Evolutionary conservation across 345 rosid species (phyloP).

Genomic region (Bruguiera gymnorhiza): DNA sequence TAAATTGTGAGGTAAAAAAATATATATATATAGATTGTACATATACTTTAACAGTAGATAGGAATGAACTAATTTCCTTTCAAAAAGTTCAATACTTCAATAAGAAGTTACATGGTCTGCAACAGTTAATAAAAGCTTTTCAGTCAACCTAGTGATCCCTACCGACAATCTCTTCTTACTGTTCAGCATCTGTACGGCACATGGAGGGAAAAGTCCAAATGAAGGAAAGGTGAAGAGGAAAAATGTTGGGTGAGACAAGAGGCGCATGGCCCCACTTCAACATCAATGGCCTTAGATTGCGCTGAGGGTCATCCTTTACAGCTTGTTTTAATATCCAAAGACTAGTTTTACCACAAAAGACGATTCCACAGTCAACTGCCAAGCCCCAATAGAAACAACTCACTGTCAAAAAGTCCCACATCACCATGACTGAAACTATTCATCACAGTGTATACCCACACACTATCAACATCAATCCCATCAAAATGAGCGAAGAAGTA

Average conservation of each 20-base stretch:
- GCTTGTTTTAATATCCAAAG: not conserved
- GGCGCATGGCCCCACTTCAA: not conserved
- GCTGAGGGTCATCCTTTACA: not conserved
- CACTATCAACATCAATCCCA: not conserved
- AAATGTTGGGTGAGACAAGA: not conserved
- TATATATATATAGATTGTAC: too few species aligned
- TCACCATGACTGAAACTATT: too few species aligned
- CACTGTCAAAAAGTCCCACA: too few species aligned
- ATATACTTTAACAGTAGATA: too few species aligned
- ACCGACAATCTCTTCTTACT: not conserved
- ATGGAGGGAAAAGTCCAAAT: not conserved
- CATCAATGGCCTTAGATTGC: not conserved
- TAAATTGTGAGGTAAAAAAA: too few species aligned
- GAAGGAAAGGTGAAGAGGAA: constrained; percentile 9
- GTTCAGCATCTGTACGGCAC: not conserved
- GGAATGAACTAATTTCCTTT: too few species aligned
- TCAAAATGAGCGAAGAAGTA: not conserved
- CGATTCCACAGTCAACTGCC: too few species aligned
- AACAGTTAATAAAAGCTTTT: constrained; percentile 8
- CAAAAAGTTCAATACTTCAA: not conserved
- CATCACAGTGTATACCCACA: too few species aligned
- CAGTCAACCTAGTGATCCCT: not conserved
- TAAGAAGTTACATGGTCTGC: constrained; percentile 5
- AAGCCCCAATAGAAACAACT: too few species aligned
- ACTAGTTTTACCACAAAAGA: too few species aligned